These are phyloP conservation scores for Acanthamoeba quina DNA, from an alignment of 208 protist genomes.

Conservation along the genomic window DNA sequence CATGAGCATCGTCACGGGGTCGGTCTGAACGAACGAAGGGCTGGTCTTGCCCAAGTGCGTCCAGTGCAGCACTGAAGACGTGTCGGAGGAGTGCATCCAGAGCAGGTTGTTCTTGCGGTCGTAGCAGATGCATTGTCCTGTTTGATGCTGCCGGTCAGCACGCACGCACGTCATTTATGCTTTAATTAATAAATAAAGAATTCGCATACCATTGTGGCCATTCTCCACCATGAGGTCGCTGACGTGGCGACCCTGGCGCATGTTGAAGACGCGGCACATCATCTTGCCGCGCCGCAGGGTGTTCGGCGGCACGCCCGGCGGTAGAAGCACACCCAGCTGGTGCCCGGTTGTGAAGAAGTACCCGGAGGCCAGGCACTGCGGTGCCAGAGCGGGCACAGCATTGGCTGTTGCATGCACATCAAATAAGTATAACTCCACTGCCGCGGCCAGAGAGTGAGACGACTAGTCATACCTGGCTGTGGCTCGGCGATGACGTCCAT, in stretches of 20 bases:
- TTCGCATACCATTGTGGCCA: background rate
- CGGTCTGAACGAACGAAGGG: conserved; percentile 50
- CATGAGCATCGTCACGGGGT: conserved; percentile 62
- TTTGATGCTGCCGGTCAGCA: background rate
- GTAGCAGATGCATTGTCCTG: conserved; percentile 47
- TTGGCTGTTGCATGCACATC: background rate
- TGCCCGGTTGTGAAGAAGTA: conserved; percentile 55
- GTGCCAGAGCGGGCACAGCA: conserved; percentile 29
- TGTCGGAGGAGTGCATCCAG: conserved; percentile 30
- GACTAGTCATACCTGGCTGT: background rate
- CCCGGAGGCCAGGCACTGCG: conserved; percentile 30
- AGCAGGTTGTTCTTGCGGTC: conserved; percentile 42
- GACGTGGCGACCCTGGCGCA: conserved; percentile 28
- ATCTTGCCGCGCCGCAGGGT: conserved; percentile 15
- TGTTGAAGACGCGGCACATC: conserved; percentile 58
- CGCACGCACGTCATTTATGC: background rate
- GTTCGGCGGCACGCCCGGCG: conserved; percentile 18
- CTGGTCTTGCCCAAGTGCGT: conserved; percentile 55
- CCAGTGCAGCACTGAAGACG: conserved; percentile 18
- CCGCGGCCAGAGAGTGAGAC: too few species aligned
- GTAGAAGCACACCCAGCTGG: conserved; percentile 40
- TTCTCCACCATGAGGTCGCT: conserved; percentile 54
- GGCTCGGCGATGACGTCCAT: conserved; percentile 43
- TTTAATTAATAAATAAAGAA: background rate
- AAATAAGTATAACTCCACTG: background rate